These are phyloP conservation scores for Tricholomella constricta DNA, from an alignment of 768 basidiomycete species.

Conservation along the genomic window DNA sequence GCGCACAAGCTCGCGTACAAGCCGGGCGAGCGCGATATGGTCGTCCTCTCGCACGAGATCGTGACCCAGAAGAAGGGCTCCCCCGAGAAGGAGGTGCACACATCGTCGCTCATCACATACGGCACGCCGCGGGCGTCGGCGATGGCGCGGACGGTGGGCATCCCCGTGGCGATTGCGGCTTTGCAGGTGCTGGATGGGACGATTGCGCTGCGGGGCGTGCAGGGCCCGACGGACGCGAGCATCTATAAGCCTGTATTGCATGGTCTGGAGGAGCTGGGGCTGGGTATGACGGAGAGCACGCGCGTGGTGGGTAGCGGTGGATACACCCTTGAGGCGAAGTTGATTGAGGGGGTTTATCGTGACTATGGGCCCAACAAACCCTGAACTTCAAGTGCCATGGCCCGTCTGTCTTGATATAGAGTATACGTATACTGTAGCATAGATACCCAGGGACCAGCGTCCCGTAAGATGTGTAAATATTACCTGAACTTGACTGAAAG, in stretches of 20 bases:
- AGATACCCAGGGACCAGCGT: no score
- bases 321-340: slow-evolving; percentile 12
- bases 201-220: slow-evolving; percentile 57
- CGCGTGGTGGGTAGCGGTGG: not conserved
- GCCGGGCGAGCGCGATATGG: slow-evolving; percentile 79
- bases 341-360: slow-evolving; percentile 2
- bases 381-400: no score
- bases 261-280: slow-evolving; percentile 55
- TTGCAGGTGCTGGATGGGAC: slow-evolving; percentile 68
- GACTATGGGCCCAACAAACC: not conserved
- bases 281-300: slow-evolving; percentile 47
- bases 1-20: slow-evolving; percentile 70
- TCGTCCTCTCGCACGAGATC: slow-evolving; percentile 84
- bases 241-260: slow-evolving; percentile 66
- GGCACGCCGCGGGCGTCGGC: slow-evolving; percentile 60
- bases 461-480: no score
- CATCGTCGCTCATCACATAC: slow-evolving; percentile 65
- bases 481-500: no score
- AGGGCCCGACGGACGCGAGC: slow-evolving; percentile 60
- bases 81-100: slow-evolving; percentile 53
- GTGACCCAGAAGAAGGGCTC: slow-evolving; percentile 39
- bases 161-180: slow-evolving; percentile 86
- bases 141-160: slow-evolving; percentile 89
- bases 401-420: no score
- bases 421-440: no score